Evolutionary conservation across 1,284 basidiomycete species (phyloP), one percentile per base, ranked within the genome.

Genomic region (Pseudozyma flocculosa): DNA sequence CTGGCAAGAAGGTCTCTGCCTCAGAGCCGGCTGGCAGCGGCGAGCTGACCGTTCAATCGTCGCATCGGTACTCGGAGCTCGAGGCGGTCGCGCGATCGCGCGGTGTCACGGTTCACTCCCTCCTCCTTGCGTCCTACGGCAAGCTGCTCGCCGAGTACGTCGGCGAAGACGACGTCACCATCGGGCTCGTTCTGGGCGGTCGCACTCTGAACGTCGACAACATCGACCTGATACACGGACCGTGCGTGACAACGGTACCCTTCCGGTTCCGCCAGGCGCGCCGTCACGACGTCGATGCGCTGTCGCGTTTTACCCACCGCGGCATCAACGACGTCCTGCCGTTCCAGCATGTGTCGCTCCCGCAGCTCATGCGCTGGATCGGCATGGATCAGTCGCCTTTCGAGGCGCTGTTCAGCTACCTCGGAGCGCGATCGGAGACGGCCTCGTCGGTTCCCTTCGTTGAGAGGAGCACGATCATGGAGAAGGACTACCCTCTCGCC

Each of bases 101-200:
- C 17, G 49, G 64, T 13, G 62, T 61, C 30, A 72, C 72, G 10
- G 52, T 69, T 26, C 72, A 72, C 37, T 59, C 68, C 2, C 37
- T 72, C 5, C n/a, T 68, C 15, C 50, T 76, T 17, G 46, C 61
- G 19, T 56, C 62, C 3, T 74, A 58, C 30, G 47, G 59, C 3
- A 43, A 51, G 34, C 50, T 72, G 13, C 43, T 69, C 8, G 57
- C 60, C 22, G 54, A 61, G 38, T 73, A 72, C 40, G 59, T 53
- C 5, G 72, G 71, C 21, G 70, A 72, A 40, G 50, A 55, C 17
- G 61, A 68, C 22, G 54, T 65, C 15, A 63, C 61, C 1, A 45
- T 76, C 4, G 74, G 74, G 13, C 56, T 76, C 5, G 74, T 76
- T 1, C 55, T 75, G 8, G 61, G 62, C 11, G 74, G 74, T 5